Evolutionary conservation across 1,284 basidiomycete genomes (phyloP), one percentile per base, ranked within the genome.

Genomic region (Xanthoconium separans): DNA sequence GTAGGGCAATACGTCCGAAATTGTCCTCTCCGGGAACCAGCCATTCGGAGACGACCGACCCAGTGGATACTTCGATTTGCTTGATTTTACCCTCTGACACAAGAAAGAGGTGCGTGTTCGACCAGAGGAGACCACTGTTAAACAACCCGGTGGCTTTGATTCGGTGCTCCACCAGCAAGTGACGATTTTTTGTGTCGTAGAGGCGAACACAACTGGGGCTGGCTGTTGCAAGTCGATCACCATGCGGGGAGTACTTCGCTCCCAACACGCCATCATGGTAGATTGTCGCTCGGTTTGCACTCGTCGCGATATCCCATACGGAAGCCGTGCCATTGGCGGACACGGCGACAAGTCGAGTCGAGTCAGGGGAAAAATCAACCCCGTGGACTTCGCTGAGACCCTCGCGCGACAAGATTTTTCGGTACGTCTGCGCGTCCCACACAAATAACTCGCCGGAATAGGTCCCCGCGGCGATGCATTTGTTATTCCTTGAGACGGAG

Each of bases 381-480:
- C 36, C 22, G 6, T 16, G 10, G 22, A 57, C 15, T n/a, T 22
- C 2, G 4, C 15, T 24, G 31, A 7, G 0, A 1, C n/a, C n/a
- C 13, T 39, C n/a, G 36, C 20, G 53, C 8, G 13, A 3, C 2
- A 41, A 18, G n/a, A 44, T 44, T 4, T 13, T 4, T 16, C 43
- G 1, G 41, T 31, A 34, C 2, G 36, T 48, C 15, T 15, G n/a
- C 11, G 46, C 34, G 7, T 44, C 22, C 49, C 58, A 58, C 5
- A 47, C 7, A 3, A 41, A 4, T 2, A 47, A 15, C 0, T 7
- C 16, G 9, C 37, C 31, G 4, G 1, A 6, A n/a, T 15, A 2
- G 3, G 51, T 44, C 9, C 56, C 56, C 2, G 52, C 56, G 13
- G 52, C 57, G 13, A 59, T 45, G 50, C 39, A 40, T 40, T 36